phyloP scores from a whole-genome alignment of 2,329 filamentous ascomycete species.

The Grosmannia penicillata region DNA sequence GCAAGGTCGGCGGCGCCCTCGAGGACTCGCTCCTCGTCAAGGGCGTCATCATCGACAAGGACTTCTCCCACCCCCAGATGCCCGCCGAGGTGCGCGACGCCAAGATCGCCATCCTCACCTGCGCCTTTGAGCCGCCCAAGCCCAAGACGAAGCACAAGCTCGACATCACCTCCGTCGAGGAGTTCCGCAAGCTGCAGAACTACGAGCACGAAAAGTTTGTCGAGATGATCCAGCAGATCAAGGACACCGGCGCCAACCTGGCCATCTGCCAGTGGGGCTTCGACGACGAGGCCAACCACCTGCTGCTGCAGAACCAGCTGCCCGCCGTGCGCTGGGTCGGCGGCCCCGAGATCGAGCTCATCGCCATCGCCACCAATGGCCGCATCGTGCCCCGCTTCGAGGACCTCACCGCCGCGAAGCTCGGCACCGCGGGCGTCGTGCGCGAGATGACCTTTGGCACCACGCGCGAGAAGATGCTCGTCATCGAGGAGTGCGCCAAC shows the following conservation, averaged over 20 bases:
- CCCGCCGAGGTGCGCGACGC: slow-evolving; percentile 87
- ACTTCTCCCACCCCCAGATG: slow-evolving; percentile 99
- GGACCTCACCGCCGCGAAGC: slow-evolving; percentile 79
- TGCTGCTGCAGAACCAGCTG: slow-evolving; percentile 88
- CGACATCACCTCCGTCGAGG: slow-evolving; percentile 90
- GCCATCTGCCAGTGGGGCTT: slow-evolving; percentile 99
- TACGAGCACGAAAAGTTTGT: slow-evolving; percentile 95
- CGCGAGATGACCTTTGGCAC: slow-evolving; percentile 95
- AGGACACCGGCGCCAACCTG: slow-evolving; percentile 90
- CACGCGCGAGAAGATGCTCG: slow-evolving; percentile 97
- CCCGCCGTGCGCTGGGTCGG: slow-evolving; percentile 97
- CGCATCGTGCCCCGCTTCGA: slow-evolving; percentile 96
- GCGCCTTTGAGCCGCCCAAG: slow-evolving; percentile 96
- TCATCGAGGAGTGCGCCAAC: slow-evolving; percentile 98
- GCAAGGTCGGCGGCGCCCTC: slow-evolving; percentile 86
- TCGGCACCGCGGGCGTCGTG: slow-evolving; percentile 79
- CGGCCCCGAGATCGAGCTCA: slow-evolving; percentile 93
- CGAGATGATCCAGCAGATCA: slow-evolving; percentile 98
- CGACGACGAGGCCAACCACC: slow-evolving; percentile 95
- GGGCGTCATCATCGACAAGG: slow-evolving; percentile 97
- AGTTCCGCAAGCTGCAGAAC: slow-evolving; percentile 93
- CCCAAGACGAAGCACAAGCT: slow-evolving; percentile 99
- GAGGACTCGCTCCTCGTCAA: slow-evolving; percentile 93
- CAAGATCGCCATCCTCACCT: slow-evolving; percentile 94
- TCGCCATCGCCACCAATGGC: slow-evolving; percentile 96